These are phyloP conservation scores for Colletotrichum endophyticum DNA, from an alignment of 2,329 filamentous ascomycete genomes.

Conservation along the genomic window DNA sequence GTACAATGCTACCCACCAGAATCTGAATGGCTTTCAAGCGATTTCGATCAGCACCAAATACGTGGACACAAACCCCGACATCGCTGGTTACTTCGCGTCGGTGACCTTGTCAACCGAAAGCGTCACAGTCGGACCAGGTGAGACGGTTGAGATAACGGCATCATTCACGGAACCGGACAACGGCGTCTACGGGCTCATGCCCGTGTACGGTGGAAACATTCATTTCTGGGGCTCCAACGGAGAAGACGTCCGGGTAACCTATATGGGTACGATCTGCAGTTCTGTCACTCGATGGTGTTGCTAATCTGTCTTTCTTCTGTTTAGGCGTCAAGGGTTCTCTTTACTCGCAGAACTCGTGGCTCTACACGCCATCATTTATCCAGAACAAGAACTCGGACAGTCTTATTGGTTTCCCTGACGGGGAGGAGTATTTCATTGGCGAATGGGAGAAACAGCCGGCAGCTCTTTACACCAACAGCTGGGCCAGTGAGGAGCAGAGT, in stretches of 20 bases:
- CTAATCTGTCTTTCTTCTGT: neutral
- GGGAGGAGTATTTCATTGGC: neutral
- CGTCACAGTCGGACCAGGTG: neutral
- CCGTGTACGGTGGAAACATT: neutral
- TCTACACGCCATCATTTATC: neutral
- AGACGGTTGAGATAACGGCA: neutral
- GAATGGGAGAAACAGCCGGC: neutral
- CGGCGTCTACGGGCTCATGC: neutral
- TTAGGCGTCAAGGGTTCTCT: neutral
- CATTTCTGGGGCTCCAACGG: neutral
- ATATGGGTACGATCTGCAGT: neutral
- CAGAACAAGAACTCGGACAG: neutral
- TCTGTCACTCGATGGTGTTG: accelerated
- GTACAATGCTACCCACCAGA: conserved; percentile 29
- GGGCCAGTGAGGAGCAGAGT: conserved; percentile 49
- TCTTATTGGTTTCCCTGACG: neutral
- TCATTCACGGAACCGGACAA: neutral
- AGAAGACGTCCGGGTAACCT: neutral
- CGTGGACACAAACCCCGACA: neutral
- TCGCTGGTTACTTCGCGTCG: neutral
- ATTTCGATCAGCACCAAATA: neutral
- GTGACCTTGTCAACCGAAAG: neutral
- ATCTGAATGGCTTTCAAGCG: neutral
- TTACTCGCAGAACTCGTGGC: neutral
- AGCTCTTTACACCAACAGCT: conserved; percentile 18